A percentile compares a stretch with the other conserved stretches of the same genome.
These are phyloP conservation scores for Irpex lacteus DNA, from an alignment of 1,284 basidiomycete genomes.

Conservation along the genomic window DNA sequence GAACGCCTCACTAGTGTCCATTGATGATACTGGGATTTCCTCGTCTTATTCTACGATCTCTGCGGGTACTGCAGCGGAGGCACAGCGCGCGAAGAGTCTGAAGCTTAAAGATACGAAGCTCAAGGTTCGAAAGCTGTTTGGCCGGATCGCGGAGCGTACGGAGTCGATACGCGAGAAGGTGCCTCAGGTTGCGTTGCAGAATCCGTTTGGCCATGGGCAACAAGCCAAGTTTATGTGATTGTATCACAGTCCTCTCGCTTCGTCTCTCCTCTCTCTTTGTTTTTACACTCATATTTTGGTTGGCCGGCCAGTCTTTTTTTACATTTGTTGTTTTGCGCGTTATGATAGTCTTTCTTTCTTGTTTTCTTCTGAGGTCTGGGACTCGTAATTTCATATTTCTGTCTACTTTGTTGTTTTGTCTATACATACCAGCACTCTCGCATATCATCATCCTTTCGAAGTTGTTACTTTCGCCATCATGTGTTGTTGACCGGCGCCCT, in stretches of 20 bases:
- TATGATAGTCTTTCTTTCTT: no score
- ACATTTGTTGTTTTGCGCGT: no score
- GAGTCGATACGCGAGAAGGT: slow-evolving; percentile 2
- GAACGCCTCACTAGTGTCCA: background rate
- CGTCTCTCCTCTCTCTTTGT: no score
- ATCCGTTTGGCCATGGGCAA: background rate
- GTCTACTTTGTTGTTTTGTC: background rate
- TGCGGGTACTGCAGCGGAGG: background rate
- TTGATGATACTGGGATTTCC: background rate
- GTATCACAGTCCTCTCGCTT: no score
- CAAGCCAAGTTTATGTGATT: background rate
- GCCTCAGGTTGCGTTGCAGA: background rate
- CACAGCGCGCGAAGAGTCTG: background rate
- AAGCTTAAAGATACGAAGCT: background rate
- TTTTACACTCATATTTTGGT: no score
- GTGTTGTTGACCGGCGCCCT: background rate
- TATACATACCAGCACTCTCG: background rate
- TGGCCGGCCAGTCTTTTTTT: no score
- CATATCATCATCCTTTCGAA: background rate
- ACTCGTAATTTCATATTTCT: background rate
- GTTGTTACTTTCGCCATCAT: no score
- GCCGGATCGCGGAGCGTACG: background rate
- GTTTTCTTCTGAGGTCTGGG: background rate
- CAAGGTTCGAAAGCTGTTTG: slow-evolving; percentile 3
- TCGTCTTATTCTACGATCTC: background rate